Evolutionary conservation across 768 basidiomycete species (phyloP), one percentile per base, ranked within the genome.

Genomic region (Dendrothele bispora): DNA sequence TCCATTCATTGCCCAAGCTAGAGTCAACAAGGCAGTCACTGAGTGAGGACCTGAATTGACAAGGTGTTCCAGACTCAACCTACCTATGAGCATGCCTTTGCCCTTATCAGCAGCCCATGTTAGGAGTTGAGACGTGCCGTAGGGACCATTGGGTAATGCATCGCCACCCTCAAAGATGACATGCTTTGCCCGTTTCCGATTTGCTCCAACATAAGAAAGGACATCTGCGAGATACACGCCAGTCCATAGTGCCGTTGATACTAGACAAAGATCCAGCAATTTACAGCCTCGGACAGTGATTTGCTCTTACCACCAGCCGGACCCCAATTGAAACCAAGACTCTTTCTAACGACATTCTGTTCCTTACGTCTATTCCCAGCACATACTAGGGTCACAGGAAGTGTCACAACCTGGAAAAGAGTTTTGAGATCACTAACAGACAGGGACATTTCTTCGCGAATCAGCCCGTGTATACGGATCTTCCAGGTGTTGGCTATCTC

Each of bases 111-210:
- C 46, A 37, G 79, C 75, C 75, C 76, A 78, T 24, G 65, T 67
- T 24, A 79, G 53, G 10, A 64, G 59, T 55, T 75, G 75, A 39
- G 61, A 64, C 12, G 83, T 84, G 5, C 82, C 83, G 49, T 84
- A 84, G 3, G 74, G 74, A 3, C 83, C 83, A 18, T 84, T 74
- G 3, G 82, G 81, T 3, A 83, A 65, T 21, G 62, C 60, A 45
- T 85, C 83, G 3, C 60, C 68, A 0, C 83, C 82, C 57, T 85
- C 83, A 53, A 85, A 84, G 20, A 80, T 56, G 49, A 84, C 77
- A 41, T 82, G 75, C 50, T 72, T 73, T 7, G 74, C 68, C 24
- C 55, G 34, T 0, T 64, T 57, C 7, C 58, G 58, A 15, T 49
- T 53, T 2, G 80, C 79, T 27, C 55, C 62, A 17, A 76, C 74